A percentile compares a stretch with the other conserved stretches of the same genome.
Conservation (phyloP, 345 rosid species). For the Clausena lansium region DNA sequence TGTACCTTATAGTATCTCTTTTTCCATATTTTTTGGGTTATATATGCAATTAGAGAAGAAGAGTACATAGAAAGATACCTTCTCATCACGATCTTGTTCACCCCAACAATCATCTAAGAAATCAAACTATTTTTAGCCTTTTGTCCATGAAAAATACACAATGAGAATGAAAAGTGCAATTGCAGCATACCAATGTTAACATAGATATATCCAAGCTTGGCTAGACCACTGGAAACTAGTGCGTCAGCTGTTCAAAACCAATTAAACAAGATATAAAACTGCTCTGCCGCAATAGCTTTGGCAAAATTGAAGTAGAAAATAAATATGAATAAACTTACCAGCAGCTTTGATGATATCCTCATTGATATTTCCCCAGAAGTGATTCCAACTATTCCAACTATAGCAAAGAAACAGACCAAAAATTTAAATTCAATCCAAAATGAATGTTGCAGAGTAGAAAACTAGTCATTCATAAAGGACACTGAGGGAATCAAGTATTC, state of each 20-base stretch:
- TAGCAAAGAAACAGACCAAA: not conserved
- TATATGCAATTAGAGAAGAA: not conserved
- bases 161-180: not conserved
- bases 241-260: slow-evolving; percentile 58
- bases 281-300: not conserved
- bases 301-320: not conserved
- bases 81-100: slow-evolving; percentile 59
- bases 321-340: slow-evolving; percentile 10
- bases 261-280: not conserved
- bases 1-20: not conserved
- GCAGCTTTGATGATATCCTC: slow-evolving; percentile 43
- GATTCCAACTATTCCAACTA: slow-evolving; percentile 59
- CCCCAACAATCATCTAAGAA: slow-evolving; percentile 95
- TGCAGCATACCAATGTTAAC: slow-evolving; percentile 73
- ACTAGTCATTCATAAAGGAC: not conserved
- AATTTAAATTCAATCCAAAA: not conserved
- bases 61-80: slow-evolving; percentile 34
- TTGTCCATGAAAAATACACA: not conserved
- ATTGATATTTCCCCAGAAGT: slow-evolving; percentile 36
- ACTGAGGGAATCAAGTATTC: not conserved
- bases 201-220: slow-evolving; percentile 72
- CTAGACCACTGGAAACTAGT: slow-evolving; percentile 74
- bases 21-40: not conserved
- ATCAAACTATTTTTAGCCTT: not conserved
- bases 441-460: not conserved